phyloP scores from a whole-genome alignment of 305 asterid species.

The Petunia hybrid region DNA sequence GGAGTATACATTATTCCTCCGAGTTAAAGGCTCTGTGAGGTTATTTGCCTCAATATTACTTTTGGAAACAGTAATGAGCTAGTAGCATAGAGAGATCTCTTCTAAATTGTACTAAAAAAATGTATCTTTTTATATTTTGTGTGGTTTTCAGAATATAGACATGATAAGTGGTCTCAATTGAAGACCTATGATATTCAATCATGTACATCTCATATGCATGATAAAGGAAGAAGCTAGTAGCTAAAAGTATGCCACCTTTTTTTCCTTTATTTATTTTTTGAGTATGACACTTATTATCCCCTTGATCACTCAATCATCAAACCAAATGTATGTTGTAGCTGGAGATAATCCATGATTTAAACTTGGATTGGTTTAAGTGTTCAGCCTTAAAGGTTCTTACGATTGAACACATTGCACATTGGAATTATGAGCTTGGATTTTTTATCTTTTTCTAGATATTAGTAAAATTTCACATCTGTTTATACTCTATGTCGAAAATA shows the following conservation, averaged over 20 bases:
- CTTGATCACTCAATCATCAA: neutral
- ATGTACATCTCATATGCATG: neutral
- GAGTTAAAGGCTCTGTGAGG: conserved; percentile 55
- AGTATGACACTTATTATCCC: neutral
- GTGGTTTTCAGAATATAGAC: conserved; percentile 17
- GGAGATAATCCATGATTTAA: neutral
- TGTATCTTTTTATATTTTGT: conserved; percentile 23
- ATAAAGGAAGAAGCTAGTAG: neutral
- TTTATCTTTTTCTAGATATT: neutral
- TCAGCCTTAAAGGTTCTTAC: neutral
- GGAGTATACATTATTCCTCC: conserved; percentile 44
- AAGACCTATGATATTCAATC: neutral
- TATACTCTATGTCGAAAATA: neutral
- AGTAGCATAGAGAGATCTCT: conserved; percentile 18
- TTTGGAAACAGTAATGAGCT: neutral
- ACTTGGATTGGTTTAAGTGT: neutral
- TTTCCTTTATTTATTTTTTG: no score
- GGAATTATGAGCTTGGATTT: no score
- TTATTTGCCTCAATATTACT: conserved; percentile 29
- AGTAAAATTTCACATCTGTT: neutral
- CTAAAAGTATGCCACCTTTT: neutral
- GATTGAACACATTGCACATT: neutral
- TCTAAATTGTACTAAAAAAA: conserved; percentile 1
- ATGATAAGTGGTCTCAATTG: neutral
- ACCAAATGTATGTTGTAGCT: neutral